phyloP scores from a whole-genome alignment of 208 protist genomes.

The Histomonas meleagridis region DNA sequence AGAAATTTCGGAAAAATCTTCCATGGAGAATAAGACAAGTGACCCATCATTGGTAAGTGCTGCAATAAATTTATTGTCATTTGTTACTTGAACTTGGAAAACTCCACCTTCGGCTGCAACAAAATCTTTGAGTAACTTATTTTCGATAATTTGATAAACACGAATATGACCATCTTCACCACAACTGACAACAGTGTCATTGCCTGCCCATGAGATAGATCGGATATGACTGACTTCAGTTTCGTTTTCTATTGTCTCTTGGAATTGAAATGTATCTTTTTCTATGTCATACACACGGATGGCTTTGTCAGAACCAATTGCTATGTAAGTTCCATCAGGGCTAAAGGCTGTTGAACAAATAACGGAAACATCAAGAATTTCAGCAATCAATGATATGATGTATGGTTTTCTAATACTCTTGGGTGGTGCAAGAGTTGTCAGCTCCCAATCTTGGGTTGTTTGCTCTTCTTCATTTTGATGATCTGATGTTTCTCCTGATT shows the following conservation, averaged over 20 bases:
- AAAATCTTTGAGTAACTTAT: too few relatives aligned
- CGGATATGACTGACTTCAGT: not conserved
- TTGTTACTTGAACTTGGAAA: not conserved
- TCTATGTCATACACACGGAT: not conserved
- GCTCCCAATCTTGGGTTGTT: not conserved
- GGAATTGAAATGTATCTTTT: not conserved
- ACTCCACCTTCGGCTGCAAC: not conserved
- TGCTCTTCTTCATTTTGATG: not conserved
- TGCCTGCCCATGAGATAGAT: not conserved
- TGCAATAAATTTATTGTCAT: not conserved
- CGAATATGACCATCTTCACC: not conserved
- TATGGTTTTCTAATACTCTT: not conserved
- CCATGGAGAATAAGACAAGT: not conserved
- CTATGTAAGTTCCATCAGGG: not conserved
- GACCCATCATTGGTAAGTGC: not conserved
- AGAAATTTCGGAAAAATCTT: not conserved
- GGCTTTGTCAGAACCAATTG: not conserved
- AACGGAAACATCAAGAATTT: conserved; percentile 29
- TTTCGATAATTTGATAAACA: not conserved
- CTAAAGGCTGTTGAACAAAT: conserved; percentile 22
- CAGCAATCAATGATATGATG: not conserved
- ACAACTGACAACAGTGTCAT: not conserved
- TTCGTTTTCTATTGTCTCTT: not conserved
- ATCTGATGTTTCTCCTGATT: not conserved
- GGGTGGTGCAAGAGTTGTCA: not conserved